A percentile compares a stretch with the other conserved stretches of the same genome.
Conservation (phyloP, 768 basidiomycete genomes). For the Fistulinella prunicolor region DNA sequence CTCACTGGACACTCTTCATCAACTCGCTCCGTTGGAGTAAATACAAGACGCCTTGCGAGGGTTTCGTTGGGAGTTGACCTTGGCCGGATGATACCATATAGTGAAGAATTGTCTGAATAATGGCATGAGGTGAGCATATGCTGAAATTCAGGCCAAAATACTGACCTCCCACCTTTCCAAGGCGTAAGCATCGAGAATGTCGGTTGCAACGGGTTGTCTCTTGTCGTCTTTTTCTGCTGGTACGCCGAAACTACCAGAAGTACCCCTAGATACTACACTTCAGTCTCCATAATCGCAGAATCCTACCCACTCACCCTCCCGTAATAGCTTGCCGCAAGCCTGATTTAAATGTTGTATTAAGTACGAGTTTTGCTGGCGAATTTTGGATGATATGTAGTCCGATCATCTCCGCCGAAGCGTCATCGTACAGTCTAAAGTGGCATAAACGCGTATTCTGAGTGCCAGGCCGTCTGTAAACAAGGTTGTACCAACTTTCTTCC, state of each 20-base stretch:
- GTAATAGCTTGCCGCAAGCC: constrained; percentile 82
- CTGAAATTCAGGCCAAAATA: constrained; percentile 1
- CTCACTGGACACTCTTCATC: constrained; percentile 74
- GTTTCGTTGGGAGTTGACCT: constrained; percentile 69
- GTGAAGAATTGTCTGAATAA: constrained; percentile 82
- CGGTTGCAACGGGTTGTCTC: constrained; percentile 48
- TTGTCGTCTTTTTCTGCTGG: constrained; percentile 67
- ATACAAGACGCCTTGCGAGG: constrained; percentile 80
- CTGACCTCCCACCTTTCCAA: constrained; percentile 88
- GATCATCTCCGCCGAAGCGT: constrained; percentile 59
- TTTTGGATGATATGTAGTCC: constrained; percentile 68
- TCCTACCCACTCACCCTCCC: constrained; percentile 62
- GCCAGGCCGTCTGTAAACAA: not conserved
- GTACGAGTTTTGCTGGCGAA: constrained; percentile 55
- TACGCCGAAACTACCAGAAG: constrained; percentile 80
- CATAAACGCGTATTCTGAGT: constrained; percentile 1
- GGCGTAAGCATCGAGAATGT: constrained; percentile 75
- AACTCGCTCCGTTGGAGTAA: constrained; percentile 82
- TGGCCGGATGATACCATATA: constrained; percentile 96
- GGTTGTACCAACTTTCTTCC: constrained; percentile 56
- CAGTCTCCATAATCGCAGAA: constrained; percentile 1
- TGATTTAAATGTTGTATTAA: constrained; percentile 75
- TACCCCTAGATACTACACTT: constrained; percentile 49
- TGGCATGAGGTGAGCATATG: not conserved
- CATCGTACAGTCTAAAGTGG: constrained; percentile 62